These are phyloP conservation scores for Punctularia strigosozonata DNA, from an alignment of 768 basidiomycete genomes.

Conservation along the genomic window DNA sequence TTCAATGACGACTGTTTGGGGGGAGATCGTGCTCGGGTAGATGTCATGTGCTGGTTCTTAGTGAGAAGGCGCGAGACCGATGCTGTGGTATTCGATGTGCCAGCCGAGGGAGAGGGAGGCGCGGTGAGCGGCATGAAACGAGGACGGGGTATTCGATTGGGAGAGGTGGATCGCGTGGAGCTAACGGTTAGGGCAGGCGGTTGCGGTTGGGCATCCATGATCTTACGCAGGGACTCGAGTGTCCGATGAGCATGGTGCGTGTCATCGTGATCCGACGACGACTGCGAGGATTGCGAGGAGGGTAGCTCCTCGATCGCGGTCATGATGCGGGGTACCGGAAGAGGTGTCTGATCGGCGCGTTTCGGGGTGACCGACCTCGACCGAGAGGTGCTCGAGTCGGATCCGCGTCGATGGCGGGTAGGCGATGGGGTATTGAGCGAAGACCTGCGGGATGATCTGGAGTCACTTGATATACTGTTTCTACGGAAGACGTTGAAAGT, in stretches of 20 bases:
- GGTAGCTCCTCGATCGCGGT: slow-evolving; percentile 49
- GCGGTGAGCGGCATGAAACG: slow-evolving; percentile 26
- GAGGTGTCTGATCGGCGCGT: slow-evolving; percentile 12
- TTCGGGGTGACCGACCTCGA: slow-evolving; percentile 22
- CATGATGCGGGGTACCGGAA: slow-evolving; percentile 25
- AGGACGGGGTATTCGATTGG: no score
- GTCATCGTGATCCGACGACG: slow-evolving; percentile 47
- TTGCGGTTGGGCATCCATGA: slow-evolving; percentile 41
- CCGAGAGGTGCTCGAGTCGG: slow-evolving; percentile 5
- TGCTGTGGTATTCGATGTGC: slow-evolving; percentile 69
- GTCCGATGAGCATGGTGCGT: slow-evolving; percentile 48
- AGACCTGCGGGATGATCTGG: background rate
- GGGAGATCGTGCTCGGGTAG: slow-evolving; percentile 51
- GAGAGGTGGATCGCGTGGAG: slow-evolving; percentile 12
- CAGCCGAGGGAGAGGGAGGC: slow-evolving; percentile 36
- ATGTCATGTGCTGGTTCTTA: slow-evolving; percentile 43
- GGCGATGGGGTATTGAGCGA: slow-evolving; percentile 6
- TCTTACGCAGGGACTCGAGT: slow-evolving; percentile 55
- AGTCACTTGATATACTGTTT: background rate
- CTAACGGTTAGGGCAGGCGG: slow-evolving; percentile 19
- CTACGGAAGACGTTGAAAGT: slow-evolving; percentile 3
- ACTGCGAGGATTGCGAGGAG: slow-evolving; percentile 36
- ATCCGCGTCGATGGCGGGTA: slow-evolving; percentile 8
- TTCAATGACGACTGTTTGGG: slow-evolving; percentile 41
- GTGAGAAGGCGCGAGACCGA: slow-evolving; percentile 71